These are phyloP conservation scores for Letharia columbiana DNA, from an alignment of 495 filamentous ascomycete species.

Conservation along the genomic window DNA sequence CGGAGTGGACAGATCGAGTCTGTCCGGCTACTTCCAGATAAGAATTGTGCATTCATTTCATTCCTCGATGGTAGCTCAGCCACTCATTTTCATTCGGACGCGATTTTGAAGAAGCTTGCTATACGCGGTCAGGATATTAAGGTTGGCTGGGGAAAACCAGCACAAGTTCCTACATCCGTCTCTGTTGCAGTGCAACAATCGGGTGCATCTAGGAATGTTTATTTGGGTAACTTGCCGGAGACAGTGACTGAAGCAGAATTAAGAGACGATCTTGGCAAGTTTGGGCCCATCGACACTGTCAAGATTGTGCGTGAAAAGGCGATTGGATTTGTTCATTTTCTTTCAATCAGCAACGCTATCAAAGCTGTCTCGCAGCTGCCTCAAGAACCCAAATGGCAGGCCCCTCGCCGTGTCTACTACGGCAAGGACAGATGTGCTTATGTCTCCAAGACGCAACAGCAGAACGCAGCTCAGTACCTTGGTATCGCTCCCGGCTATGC, in stretches of 20 bases:
- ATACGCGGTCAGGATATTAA: conserved; percentile 99
- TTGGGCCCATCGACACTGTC: conserved; percentile 91
- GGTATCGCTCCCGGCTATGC: conserved; percentile 97
- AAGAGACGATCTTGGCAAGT: conserved; percentile 91
- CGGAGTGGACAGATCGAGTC: conserved; percentile 98
- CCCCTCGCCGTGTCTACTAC: conserved; percentile 91
- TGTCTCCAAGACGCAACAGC: conserved; percentile 98
- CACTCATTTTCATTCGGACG: conserved; percentile 98
- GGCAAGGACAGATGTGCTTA: conserved; percentile 98
- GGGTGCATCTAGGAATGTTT: conserved; percentile 95
- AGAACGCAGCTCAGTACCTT: conserved; percentile 96
- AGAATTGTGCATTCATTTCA: conserved; percentile 99
- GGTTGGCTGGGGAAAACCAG: conserved; percentile 98
- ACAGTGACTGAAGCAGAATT: conserved; percentile 86
- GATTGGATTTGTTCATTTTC: conserved; percentile 96
- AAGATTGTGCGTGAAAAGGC: conserved; percentile 98
- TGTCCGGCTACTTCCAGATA: conserved; percentile 88
- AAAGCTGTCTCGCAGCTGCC: conserved; percentile 97
- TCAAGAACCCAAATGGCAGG: conserved; percentile 93
- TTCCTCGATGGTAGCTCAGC: conserved; percentile 95
- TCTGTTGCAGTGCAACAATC: conserved; percentile 94
- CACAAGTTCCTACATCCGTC: conserved; percentile 94
- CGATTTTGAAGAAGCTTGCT: conserved; percentile 96
- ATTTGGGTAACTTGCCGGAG: conserved; percentile 87
- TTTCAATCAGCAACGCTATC: conserved; percentile 96